Base-by-base conservation (phyloP, 2,329 filamentous ascomycete species). In the Fusarium sp. region DNA sequence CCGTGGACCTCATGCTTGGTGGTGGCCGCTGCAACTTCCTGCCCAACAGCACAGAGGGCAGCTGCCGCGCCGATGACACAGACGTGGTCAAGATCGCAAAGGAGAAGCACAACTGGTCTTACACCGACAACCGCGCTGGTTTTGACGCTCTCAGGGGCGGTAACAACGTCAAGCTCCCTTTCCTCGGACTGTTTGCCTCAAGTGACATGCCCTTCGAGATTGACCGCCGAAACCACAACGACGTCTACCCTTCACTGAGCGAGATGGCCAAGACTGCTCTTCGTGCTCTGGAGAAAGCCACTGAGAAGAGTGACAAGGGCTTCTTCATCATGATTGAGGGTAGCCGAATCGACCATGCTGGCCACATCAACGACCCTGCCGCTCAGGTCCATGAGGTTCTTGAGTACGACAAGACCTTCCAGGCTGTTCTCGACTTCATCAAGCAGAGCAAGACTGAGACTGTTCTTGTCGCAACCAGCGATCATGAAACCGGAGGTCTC, bases 291-390 rank as follows among this genome's bases (percentile, higher is more conserved):
- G 91, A 91, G 65, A 88, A 89, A 61, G 96, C 94, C 0, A 97
- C 96, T 0, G 84, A 87, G 75, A 84, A 94, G 75, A 93, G 88
- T 65, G 93, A 98, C 41, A 89, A 96, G 79, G 96, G 96, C 6
- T 99, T 98, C 84, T 99, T 99, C 81, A 84, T 99, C 72, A 97
- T 99, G 95, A 96, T 99, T 64, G 96, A 99, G 79, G 96, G 94
- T 6, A 97, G 93, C 73, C 87, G 96, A 41, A 98, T 99, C 73
- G 96, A 99, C 75, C 96, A 99, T 77, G 95, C 96, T 6, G 96
- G 94, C 8, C 92, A 96, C 76, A 87, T 87, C 67, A 96, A 96
- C 72, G 92, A 96, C 72, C 92, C 92, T 0, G 92, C 91, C 11
- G 91, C 92, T 1, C 92, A 96, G 75, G 92, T 95, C 13, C 90